Evolutionary conservation across 108 stramenopile species (phyloP), one percentile per base, ranked within the genome.

Genomic region (Stephanodiscus minutulus): DNA sequence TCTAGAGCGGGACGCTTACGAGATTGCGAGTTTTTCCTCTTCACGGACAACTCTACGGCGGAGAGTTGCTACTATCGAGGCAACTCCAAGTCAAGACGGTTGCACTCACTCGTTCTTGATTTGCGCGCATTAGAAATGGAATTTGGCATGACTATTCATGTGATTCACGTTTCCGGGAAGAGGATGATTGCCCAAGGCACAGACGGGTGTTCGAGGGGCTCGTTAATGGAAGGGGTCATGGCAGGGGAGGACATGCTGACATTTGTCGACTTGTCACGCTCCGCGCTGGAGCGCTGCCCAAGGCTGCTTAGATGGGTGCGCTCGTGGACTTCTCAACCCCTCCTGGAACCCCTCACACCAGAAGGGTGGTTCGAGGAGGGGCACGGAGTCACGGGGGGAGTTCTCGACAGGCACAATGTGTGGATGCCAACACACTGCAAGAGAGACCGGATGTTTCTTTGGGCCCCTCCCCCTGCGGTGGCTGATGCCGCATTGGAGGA

Each of bases 401-500:
- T 7, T 6, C 18, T 21, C 2, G 68, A 81, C 12, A 12, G 35
- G 5, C 18, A 74, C 54, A 65, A 65, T 24, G 37, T 81, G 0
- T 74, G 73, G 79, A 81, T 74, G 0, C 69, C 70, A 2, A 1
- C 1, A 0, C 72, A 73, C 35, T 46, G 49, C 24, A 25, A 39
- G 31, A 13, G 0, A 1, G 50, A 50, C 9, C 11, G 50, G 0
- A 18, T 46, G 0, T 66, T 61, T 43, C n/a, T 79, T 7, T 83
- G 31, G 41, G 15, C 57, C 9, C 74, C 74, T 2, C 73, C 82
- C 0, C 82, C 82, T 0, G 61, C 53, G 1, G 67, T 54, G 7
- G 82, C 77, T 0, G 55, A 76, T 33, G 68, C 27, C 1, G 67
- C 73, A 12, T 7, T 83, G 27, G 77, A 79, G 53, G 73, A 83